phyloP scores from a whole-genome alignment of 257 asterid genomes.

The Nicotiana noctiflora region DNA sequence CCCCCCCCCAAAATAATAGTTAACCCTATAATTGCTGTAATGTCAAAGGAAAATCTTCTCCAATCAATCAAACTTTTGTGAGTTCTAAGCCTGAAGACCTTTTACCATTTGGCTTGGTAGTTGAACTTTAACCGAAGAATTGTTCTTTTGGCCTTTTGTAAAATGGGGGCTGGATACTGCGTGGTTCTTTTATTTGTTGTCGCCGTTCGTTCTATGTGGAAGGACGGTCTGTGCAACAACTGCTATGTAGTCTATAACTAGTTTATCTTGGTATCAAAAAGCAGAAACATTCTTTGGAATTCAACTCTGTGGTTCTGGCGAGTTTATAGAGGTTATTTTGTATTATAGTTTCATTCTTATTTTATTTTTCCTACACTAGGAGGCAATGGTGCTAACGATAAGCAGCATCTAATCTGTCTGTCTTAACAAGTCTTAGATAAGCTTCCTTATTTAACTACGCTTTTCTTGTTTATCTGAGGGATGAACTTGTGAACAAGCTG shows the following conservation, averaged over 20 bases:
- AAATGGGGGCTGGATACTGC: background rate
- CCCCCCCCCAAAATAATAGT: background rate
- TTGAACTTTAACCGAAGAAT: background rate
- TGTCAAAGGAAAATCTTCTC: background rate
- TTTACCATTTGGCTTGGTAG: background rate
- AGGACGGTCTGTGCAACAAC: background rate
- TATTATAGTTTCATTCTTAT: background rate
- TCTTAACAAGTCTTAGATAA: background rate
- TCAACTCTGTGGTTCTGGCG: background rate
- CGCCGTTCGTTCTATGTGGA: background rate
- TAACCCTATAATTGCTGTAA: background rate
- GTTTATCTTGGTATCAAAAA: background rate
- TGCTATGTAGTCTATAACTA: background rate
- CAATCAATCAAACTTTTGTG: background rate
- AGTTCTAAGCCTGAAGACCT: background rate
- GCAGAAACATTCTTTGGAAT: background rate
- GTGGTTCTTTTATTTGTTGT: background rate
- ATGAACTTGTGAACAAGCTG: background rate
- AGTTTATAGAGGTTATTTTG: background rate
- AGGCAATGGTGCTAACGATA: slow-evolving; percentile 1
- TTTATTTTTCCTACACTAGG: background rate
- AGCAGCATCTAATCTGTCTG: background rate
- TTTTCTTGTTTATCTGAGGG: background rate
- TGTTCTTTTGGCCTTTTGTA: background rate
- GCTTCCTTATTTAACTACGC: background rate